Evolutionary conservation across 176 grass and related monocot genomes (phyloP), one percentile per base, ranked within the genome.

Genomic region (Musa troglodytarum): DNA sequence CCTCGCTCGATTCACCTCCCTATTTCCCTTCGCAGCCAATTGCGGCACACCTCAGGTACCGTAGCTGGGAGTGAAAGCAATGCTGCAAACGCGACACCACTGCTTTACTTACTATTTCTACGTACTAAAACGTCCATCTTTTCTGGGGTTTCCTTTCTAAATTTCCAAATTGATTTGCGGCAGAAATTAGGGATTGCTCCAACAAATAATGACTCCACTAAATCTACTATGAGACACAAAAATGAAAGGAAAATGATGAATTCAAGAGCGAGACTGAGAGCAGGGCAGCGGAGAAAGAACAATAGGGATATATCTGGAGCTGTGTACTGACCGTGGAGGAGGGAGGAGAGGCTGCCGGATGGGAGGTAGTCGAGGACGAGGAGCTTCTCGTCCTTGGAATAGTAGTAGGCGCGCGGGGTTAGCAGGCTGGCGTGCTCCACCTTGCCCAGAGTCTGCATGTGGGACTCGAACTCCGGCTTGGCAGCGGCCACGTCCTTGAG

Each of bases 331-430:
- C 93, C 93, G 83, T 97, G 90, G 59, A 97, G 87, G 53, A 81
- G 71, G 63, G 93, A 79, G 66, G 90, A 93, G 74, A 97, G 90
- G 93, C 90, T 97, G 53, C 90, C 93, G 49, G 52, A 77, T 28
- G 90, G 86, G 9, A 97, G 82, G 73, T 87, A 97, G 75, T 97
- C 90, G 11, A 77, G 62, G 50, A 97, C 90, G 53, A 97, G 86
- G 64, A 93, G 83, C 81, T 93, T 97, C 90, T 97, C 93, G 71
- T 97, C 93, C 70, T 80, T 97, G 77, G 90, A 90, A 77, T 73
- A 97, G 82, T 97, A 97, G 85, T 87, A 93, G 9, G 85, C 93
- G 1, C 87, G 83, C 1, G 92, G 17, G 0, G 90, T 86, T 1
- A 88, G 65, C 9, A 97, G 55, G 78, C 93, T 97, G 13, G 69